Evolutionary conservation across 371 early-diverging fungal species (phyloP).

Genomic region (Syncephalastrum racemosum): DNA sequence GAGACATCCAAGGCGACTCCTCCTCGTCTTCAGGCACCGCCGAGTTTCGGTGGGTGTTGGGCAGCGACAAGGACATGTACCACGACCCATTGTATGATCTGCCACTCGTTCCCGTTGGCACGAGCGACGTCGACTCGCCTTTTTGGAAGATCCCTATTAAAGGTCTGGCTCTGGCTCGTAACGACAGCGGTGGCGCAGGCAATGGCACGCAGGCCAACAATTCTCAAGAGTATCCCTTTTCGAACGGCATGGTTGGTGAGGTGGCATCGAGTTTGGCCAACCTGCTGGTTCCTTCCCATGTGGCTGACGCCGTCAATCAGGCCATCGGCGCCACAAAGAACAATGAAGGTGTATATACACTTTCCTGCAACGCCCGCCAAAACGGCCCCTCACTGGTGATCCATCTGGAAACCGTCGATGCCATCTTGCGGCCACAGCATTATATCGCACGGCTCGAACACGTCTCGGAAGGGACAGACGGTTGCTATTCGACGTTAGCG

Average conservation of each 20-base stretch:
- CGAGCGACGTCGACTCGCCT: conserved; percentile 15
- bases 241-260: conserved; percentile 9
- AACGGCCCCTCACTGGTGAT: conserved; percentile 18
- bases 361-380: conserved; percentile 17
- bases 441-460: conserved; percentile 21
- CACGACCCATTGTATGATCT: conserved; percentile 20
- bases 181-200: not conserved
- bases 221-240: not conserved
- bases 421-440: conserved; percentile 24
- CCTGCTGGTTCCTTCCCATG: conserved; percentile 17
- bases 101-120: conserved; percentile 11
- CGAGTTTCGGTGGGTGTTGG: conserved; percentile 20
- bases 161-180: conserved; percentile 13
- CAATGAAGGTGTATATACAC: conserved; percentile 16
- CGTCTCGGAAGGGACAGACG: conserved; percentile 9
- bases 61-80: conserved; percentile 25
- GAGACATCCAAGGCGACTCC: too few relatives aligned
- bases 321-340: conserved; percentile 21
- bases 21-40: not conserved
- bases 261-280: conserved; percentile 28
- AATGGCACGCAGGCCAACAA: not conserved
- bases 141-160: conserved; percentile 33
- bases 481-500: conserved; percentile 27
- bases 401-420: conserved; percentile 24
- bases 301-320: conserved; percentile 22